These are phyloP conservation scores for Ophiostoma ips DNA, from an alignment of 2,329 filamentous ascomycete species.

Conservation along the genomic window DNA sequence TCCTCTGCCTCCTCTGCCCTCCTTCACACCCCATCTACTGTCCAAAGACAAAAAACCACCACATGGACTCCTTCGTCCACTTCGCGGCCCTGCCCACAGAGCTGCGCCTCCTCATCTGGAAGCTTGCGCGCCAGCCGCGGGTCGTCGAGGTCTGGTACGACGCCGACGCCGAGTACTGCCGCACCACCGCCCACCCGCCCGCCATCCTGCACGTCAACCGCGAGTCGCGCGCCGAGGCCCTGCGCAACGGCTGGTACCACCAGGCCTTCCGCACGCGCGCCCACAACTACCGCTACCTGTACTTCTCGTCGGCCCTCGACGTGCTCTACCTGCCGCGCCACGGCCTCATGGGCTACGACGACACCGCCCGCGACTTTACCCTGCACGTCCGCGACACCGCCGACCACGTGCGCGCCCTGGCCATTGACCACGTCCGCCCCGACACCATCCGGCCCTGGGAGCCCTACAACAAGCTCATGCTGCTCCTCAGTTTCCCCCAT, in stretches of 20 bases:
- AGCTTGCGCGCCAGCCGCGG: conserved; percentile 22
- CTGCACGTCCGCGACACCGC: conserved; percentile 22
- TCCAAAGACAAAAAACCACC: neutral
- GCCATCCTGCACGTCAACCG: conserved; percentile 26
- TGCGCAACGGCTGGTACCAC: conserved; percentile 22
- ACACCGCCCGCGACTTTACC: conserved; percentile 27
- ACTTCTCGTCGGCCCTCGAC: conserved; percentile 25
- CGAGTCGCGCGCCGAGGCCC: conserved; percentile 29
- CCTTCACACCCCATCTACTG: neutral
- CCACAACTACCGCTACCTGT: conserved; percentile 19
- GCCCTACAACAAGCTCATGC: conserved; percentile 34
- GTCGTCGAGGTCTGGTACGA: conserved; percentile 28
- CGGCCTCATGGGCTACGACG: conserved; percentile 27
- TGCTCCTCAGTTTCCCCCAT: conserved; percentile 28
- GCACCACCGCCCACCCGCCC: conserved; percentile 25
- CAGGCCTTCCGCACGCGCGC: conserved; percentile 22
- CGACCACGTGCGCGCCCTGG: conserved; percentile 24
- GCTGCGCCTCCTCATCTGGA: conserved; percentile 28
- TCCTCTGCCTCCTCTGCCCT: neutral
- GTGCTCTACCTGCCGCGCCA: conserved; percentile 27
- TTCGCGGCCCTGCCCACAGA: conserved; percentile 26
- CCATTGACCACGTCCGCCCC: conserved; percentile 31
- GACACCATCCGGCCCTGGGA: conserved; percentile 34
- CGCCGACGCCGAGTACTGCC: conserved; percentile 22
- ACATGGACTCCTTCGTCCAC: conserved; percentile 16